Evolutionary conservation across 805 yeast species (phyloP).

Genomic region (Myxozyma melibiosi): DNA sequence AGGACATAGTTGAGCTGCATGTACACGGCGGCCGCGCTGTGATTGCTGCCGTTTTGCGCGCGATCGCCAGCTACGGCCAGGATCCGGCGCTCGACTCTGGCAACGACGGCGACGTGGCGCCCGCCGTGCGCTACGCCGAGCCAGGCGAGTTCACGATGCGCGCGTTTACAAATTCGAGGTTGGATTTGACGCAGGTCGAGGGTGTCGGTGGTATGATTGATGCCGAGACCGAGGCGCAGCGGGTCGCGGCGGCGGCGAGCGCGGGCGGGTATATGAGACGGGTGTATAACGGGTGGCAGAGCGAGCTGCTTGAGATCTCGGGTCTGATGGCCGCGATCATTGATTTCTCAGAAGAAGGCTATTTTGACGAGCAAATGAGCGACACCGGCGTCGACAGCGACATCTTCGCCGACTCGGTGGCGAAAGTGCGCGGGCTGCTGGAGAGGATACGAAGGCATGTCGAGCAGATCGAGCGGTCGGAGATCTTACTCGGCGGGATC

Average conservation of each 20-base stretch:
- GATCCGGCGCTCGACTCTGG: constrained; percentile 8
- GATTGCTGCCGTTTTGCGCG: constrained; percentile 62
- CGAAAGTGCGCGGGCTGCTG: constrained; percentile 48
- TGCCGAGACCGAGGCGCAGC: constrained; percentile 90
- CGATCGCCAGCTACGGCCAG: constrained; percentile 48
- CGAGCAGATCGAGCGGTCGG: constrained; percentile 56
- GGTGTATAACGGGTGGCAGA: constrained; percentile 67
- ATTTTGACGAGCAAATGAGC: constrained; percentile 57
- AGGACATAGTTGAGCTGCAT: constrained; percentile 86
- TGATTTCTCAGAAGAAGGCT: constrained; percentile 95
- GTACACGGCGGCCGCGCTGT: constrained; percentile 93
- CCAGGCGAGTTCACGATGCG: constrained; percentile 90
- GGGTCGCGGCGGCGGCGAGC: constrained; percentile 71
- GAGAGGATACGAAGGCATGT: constrained; percentile 50
- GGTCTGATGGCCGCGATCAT: constrained; percentile 85
- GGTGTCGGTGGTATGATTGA: constrained; percentile 86
- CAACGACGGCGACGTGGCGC: neutral
- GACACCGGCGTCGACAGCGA: constrained; percentile 28
- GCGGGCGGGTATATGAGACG: constrained; percentile 67
- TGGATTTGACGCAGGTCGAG: constrained; percentile 88
- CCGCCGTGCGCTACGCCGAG: constrained; percentile 71
- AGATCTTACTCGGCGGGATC: constrained; percentile 71
- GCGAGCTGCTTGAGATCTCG: constrained; percentile 60
- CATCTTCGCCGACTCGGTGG: constrained; percentile 54
- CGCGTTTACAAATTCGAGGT: constrained; percentile 79